A percentile compares a stretch with the other conserved stretches of the same genome.
Evolutionary conservation across 192 early-diverging fungal genomes (phyloP).

Genomic region (Coemansia sp.): DNA sequence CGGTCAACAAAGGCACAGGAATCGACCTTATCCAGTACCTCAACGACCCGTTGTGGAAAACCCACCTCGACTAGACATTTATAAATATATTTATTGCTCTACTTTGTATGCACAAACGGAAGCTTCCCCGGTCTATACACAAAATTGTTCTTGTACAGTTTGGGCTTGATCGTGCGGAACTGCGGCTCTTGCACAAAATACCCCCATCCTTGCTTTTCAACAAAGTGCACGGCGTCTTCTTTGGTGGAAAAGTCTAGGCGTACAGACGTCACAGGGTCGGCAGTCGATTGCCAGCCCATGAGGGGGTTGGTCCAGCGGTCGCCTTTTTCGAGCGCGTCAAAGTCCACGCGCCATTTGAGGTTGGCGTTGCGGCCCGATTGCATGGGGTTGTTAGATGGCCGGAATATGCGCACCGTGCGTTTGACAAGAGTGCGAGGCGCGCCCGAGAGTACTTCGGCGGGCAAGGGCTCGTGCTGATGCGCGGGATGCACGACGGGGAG

Average conservation of each 20-base stretch:
- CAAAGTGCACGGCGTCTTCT: slow-evolving; percentile 90
- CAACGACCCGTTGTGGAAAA: slow-evolving; percentile 81
- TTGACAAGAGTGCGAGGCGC: slow-evolving; percentile 58
- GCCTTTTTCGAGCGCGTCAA: slow-evolving; percentile 73
- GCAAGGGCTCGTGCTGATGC: slow-evolving; percentile 45
- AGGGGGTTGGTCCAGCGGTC: slow-evolving; percentile 90
- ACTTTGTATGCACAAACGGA: slow-evolving; percentile 83
- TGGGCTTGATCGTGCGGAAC: slow-evolving; percentile 70
- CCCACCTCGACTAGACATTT: slow-evolving; percentile 22
- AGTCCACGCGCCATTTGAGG: slow-evolving; percentile 86
- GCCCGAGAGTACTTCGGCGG: slow-evolving; percentile 49
- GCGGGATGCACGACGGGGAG: slow-evolving; percentile 40
- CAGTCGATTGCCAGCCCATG: slow-evolving; percentile 86
- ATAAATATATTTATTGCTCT: slow-evolving; percentile 14
- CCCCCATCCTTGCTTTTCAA: slow-evolving; percentile 93
- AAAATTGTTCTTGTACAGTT: slow-evolving; percentile 92
- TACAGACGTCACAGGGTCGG: slow-evolving; percentile 81
- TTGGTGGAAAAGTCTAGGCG: slow-evolving; percentile 78
- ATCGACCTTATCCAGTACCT: slow-evolving; percentile 87
- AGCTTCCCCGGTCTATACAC: slow-evolving; percentile 78
- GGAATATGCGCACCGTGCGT: slow-evolving; percentile 82
- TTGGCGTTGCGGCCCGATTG: slow-evolving; percentile 79
- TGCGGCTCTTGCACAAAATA: slow-evolving; percentile 93
- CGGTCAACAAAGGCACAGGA: slow-evolving; percentile 89
- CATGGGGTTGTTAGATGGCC: slow-evolving; percentile 78